Evolutionary conservation across 2,329 filamentous ascomycete species (phyloP).

Genomic region (Penicillium sp.): DNA sequence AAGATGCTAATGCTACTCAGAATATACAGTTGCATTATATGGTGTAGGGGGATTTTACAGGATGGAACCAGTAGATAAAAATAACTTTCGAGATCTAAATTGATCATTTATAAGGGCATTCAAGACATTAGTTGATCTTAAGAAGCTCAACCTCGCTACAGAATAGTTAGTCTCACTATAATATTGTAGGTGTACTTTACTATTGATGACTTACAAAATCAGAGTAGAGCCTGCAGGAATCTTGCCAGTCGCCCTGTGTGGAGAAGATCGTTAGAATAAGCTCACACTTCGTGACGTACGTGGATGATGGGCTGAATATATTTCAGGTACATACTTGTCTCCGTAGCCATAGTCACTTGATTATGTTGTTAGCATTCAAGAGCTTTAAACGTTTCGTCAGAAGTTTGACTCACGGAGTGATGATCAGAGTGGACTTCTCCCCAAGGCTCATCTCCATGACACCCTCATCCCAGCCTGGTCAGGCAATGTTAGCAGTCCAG

Average conservation of each 20-base stretch:
- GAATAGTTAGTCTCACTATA: conserved; percentile 1
- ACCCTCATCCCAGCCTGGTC: conserved; percentile 76
- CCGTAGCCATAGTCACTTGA: conserved; percentile 42
- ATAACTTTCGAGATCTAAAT: neutral
- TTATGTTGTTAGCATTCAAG: neutral
- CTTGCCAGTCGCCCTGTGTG: conserved; percentile 23
- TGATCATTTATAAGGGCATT: neutral
- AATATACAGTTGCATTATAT: no score
- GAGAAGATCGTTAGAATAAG: conserved; percentile 11
- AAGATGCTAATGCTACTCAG: no score
- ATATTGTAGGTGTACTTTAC: neutral
- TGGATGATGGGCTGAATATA: neutral
- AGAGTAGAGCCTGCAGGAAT: conserved; percentile 75
- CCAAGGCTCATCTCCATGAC: conserved; percentile 83
- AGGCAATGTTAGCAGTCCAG: conserved; percentile 1
- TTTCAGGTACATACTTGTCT: conserved; percentile 35
- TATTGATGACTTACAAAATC: conserved; percentile 71
- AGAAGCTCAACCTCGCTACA: conserved; percentile 71
- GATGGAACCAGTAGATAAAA: no score
- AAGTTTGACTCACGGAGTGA: conserved; percentile 65
- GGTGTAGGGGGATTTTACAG: conserved; percentile 2
- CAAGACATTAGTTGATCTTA: conserved; percentile 54
- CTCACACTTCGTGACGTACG: neutral
- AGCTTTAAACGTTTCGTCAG: neutral
- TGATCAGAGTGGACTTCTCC: conserved; percentile 83